Evolutionary conservation across 805 yeast genomes (phyloP), one percentile per base, ranked within the genome.

Genomic region (Teunomyces aglyptinius): DNA sequence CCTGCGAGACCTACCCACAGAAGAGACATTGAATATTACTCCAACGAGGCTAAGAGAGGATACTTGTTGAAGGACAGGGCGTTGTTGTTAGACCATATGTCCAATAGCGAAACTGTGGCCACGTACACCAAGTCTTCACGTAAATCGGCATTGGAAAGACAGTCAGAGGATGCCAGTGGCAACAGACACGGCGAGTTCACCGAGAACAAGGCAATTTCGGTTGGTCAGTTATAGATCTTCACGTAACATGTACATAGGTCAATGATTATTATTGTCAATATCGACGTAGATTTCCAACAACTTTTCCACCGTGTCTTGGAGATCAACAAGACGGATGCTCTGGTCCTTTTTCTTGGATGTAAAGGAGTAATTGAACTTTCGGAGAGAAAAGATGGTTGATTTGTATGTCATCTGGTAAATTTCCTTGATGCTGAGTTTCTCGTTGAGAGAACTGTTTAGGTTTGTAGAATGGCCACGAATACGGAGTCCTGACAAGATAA

Each of bases 1-100:
- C 83, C 80, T 44, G 90, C 97, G 1, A 81, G 90, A 65, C 99
- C 99, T 11, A 85, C 85, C 6, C 82, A 80, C 56, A 81, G 87
- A 68, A 85, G 88, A 67, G 89, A 86, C 59, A 83, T 92, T 47
- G 81, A 81, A 48, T 89, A 76, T 66, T 92, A 94, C 70, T 80
- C 89, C 41, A 77, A 82, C 61, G 76, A 78, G 2, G 82, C 74
- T 31, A 82, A 81, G 59, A 78, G 89, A 54, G 99, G 99, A 6
- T 92, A 89, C 61, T 68, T 90, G 50, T 66, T 69, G 56, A 57
- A 70, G 44, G 68, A 71, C 53, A 60, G 61, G 7, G 58, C 68
- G n/a, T 51, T 69, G 41, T 65, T 72, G 47, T 67, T 72, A 58
- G 75, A 72, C 52, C 64, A 61, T 49, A 51, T 70, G 51, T 22